phyloP scores from a whole-genome alignment of 2,329 filamentous ascomycete genomes.

The Colletotrichum sp. region DNA sequence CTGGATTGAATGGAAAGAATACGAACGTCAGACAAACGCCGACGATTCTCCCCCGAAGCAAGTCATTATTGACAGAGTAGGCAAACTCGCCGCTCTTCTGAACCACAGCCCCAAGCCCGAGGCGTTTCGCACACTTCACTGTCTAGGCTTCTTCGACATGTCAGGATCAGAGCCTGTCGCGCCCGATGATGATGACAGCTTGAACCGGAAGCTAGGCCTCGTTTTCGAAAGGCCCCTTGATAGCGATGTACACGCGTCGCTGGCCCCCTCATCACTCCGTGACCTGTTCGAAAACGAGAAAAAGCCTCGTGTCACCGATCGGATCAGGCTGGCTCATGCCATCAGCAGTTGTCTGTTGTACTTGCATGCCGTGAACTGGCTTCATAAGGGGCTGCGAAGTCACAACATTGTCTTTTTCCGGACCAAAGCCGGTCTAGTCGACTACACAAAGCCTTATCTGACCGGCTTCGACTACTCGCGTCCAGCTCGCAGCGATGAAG shows the following conservation, averaged over 20 bases:
- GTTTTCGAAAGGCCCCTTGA: slow-evolving; percentile 56
- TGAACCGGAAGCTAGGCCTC: slow-evolving; percentile 53
- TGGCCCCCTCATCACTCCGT: slow-evolving; percentile 51
- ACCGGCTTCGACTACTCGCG: slow-evolving; percentile 62
- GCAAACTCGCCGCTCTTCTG: slow-evolving; percentile 52
- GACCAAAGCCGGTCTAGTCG: slow-evolving; percentile 32
- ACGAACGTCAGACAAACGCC: slow-evolving; percentile 39
- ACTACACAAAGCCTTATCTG: slow-evolving; percentile 48
- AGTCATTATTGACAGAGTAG: slow-evolving; percentile 48
- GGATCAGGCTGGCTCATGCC: slow-evolving; percentile 55
- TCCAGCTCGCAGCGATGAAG: slow-evolving; percentile 53
- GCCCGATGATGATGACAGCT: slow-evolving; percentile 45
- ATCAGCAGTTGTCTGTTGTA: slow-evolving; percentile 59
- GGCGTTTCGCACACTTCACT: slow-evolving; percentile 55
- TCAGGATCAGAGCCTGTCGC: slow-evolving; percentile 26
- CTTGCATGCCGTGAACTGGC: slow-evolving; percentile 60
- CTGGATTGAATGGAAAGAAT: slow-evolving; percentile 59
- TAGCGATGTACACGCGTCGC: slow-evolving; percentile 35
- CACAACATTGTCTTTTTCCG: slow-evolving; percentile 60
- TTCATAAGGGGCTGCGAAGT: slow-evolving; percentile 61
- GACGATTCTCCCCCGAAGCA: slow-evolving; percentile 43
- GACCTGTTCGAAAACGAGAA: slow-evolving; percentile 46
- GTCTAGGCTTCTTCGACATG: slow-evolving; percentile 56
- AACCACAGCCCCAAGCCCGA: slow-evolving; percentile 52
- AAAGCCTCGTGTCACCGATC: slow-evolving; percentile 55